Evolutionary conservation across 257 asterid genomes (phyloP).

Genomic region (Solanum sitiens): DNA sequence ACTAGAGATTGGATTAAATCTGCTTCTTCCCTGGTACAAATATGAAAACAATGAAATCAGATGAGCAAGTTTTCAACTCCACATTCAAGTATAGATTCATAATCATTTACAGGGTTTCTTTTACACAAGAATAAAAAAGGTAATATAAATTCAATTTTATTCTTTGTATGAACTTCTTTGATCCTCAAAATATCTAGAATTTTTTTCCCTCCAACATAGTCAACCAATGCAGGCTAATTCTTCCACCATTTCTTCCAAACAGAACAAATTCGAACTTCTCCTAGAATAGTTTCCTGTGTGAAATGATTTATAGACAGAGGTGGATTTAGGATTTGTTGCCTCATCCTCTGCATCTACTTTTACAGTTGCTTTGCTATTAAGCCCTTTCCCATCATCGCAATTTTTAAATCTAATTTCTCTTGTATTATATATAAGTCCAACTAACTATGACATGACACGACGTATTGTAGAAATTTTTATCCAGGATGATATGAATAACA

Average conservation of each 20-base stretch:
- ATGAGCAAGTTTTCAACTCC: not conserved
- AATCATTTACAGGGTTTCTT: not conserved
- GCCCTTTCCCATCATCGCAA: no score
- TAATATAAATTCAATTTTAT: not conserved
- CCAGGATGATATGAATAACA: no score
- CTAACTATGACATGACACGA: no score
- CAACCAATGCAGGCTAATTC: not conserved
- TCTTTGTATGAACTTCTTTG: not conserved
- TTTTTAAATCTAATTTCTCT: no score
- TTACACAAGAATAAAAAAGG: not conserved
- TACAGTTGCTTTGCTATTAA: no score
- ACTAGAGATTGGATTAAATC: constrained; percentile 4
- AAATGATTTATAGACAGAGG: not conserved
- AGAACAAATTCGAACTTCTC: not conserved
- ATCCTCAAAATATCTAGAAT: not conserved
- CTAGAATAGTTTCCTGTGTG: not conserved
- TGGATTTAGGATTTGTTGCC: not conserved
- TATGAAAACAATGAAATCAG: not conserved
- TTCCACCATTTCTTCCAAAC: not conserved
- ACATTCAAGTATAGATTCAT: not conserved
- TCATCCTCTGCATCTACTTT: no score
- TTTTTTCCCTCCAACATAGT: not conserved
- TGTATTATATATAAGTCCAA: no score
- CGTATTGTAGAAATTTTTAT: no score
- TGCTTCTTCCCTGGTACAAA: constrained; percentile 13